These are phyloP conservation scores for Cetradonia linearis DNA, from an alignment of 495 filamentous ascomycete genomes.

Conservation along the genomic window DNA sequence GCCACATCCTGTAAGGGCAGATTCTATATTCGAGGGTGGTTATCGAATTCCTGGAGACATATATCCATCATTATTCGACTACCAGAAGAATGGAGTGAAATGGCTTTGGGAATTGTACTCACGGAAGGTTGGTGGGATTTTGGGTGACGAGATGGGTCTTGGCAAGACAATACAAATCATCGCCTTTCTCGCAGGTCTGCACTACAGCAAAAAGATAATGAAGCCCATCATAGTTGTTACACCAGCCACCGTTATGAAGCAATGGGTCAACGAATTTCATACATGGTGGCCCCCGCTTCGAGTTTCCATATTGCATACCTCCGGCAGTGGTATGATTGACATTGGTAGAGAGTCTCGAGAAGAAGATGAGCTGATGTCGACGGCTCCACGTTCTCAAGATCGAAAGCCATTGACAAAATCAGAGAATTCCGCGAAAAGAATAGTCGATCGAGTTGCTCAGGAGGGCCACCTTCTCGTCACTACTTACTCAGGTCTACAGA, in stretches of 20 bases:
- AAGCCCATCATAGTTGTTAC: constrained; percentile 84
- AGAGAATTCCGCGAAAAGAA: constrained; percentile 57
- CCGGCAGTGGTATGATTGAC: constrained; percentile 92
- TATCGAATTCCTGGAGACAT: constrained; percentile 84
- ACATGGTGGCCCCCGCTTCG: constrained; percentile 94
- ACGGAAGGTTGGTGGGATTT: constrained; percentile 82
- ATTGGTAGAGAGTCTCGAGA: constrained; percentile 54
- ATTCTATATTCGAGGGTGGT: constrained; percentile 61
- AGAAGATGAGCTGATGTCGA: constrained; percentile 52
- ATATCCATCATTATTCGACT: constrained; percentile 80
- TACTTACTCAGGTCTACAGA: constrained; percentile 86
- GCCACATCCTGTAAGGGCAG: constrained; percentile 69
- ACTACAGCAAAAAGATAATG: constrained; percentile 73
- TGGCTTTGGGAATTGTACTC: constrained; percentile 93
- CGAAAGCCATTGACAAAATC: constrained; percentile 38
- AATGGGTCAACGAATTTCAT: constrained; percentile 98
- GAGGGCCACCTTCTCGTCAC: constrained; percentile 90
- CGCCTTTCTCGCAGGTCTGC: constrained; percentile 78
- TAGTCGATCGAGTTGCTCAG: constrained; percentile 72
- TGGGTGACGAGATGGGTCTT: constrained; percentile 96
- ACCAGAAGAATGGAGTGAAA: constrained; percentile 89
- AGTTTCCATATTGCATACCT: constrained; percentile 88
- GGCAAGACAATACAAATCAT: constrained; percentile 95
- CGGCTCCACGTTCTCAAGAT: constrained; percentile 25
- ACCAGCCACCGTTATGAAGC: constrained; percentile 85